phyloP scores from a whole-genome alignment of 2,329 filamentous ascomycete species.

The Venturia pyrina region DNA sequence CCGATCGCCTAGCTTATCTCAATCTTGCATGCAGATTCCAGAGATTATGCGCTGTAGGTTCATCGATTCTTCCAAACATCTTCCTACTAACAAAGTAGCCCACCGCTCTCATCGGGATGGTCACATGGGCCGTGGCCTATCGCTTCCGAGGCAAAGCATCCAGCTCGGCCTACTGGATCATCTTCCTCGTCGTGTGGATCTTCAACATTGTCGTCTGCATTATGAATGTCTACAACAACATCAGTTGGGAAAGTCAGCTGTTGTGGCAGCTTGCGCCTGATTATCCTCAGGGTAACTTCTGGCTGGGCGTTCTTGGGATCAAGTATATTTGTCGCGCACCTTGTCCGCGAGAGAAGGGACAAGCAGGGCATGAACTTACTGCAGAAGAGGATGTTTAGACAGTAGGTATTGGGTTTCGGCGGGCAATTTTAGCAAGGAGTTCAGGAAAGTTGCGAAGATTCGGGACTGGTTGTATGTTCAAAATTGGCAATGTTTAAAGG shows the following conservation, averaged over 20 bases:
- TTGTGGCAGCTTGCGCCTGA: background rate
- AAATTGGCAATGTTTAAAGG: background rate
- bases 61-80: background rate
- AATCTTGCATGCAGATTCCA: background rate
- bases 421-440: background rate
- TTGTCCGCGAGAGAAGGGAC: background rate
- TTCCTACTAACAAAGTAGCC: background rate
- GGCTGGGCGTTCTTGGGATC: background rate
- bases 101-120: slow-evolving; percentile 1
- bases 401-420: background rate
- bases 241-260: background rate
- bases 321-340: background rate
- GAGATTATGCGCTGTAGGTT: background rate
- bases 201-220: background rate
- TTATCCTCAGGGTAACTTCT: background rate
- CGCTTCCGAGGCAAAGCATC: slow-evolving; percentile 4
- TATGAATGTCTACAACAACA: slow-evolving; percentile 3
- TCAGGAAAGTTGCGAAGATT: background rate
- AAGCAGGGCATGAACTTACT: background rate
- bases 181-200: background rate
- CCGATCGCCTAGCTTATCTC: background rate
- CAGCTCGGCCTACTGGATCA: background rate
- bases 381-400: background rate
- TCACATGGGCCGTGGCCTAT: background rate
- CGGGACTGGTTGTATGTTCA: background rate